These are phyloP conservation scores for Epichloe gansuensis DNA, from an alignment of 2,329 filamentous ascomycete species.

Conservation along the genomic window DNA sequence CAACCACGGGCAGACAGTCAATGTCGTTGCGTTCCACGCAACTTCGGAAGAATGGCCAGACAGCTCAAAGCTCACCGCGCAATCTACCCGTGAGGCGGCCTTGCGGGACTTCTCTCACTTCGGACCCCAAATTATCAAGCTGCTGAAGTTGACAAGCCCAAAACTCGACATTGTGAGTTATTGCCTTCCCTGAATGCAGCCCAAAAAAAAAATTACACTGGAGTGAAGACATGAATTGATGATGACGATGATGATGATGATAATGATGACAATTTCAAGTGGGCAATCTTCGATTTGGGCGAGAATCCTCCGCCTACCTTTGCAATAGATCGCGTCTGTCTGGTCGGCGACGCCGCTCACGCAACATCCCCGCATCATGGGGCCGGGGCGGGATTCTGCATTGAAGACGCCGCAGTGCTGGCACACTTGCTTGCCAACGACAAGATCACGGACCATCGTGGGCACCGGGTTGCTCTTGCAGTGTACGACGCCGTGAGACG, in stretches of 20 bases:
- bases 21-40: slow-evolving; percentile 4
- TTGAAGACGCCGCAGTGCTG: slow-evolving; percentile 5
- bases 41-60: not conserved
- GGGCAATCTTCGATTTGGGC: slow-evolving; percentile 6
- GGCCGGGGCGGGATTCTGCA: slow-evolving; percentile 4
- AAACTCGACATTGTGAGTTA: slow-evolving; percentile 1
- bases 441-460: not conserved
- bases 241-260: not conserved
- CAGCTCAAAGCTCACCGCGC: not conserved
- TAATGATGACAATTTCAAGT: not conserved
- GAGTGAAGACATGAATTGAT: not conserved
- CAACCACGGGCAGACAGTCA: slow-evolving; percentile 3
- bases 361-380: slow-evolving; percentile 6
- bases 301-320: slow-evolving; percentile 4
- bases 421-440: not conserved
- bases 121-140: not conserved
- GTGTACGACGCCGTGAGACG: not conserved
- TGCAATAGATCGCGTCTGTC: not conserved
- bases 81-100: slow-evolving; percentile 2
- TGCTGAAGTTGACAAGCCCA: slow-evolving; percentile 1
- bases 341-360: slow-evolving; percentile 7
- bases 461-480: not conserved
- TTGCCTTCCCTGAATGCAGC: too few relatives aligned
- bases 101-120: slow-evolving; percentile 4
- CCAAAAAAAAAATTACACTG: not conserved